Percentiles rank a stretch among this genome's conserved stretches.
These are phyloP conservation scores for Metarhizium album DNA, from an alignment of 2,329 filamentous ascomycete species.

Conservation along the genomic window DNA sequence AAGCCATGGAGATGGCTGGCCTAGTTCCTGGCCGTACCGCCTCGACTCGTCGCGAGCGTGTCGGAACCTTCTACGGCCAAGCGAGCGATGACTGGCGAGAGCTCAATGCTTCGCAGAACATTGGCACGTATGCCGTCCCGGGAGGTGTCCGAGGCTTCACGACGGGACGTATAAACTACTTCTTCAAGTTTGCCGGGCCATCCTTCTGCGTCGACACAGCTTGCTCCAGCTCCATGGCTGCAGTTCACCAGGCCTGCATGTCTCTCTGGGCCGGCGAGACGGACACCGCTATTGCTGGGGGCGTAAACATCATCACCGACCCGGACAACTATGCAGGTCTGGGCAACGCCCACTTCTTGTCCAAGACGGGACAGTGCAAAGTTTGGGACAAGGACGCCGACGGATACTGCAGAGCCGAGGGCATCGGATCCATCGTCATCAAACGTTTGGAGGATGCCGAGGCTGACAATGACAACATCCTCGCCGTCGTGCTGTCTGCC, in stretches of 20 bases:
- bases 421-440: constrained; percentile 34
- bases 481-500: constrained; percentile 51
- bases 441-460: constrained; percentile 36
- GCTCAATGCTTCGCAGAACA: constrained; percentile 2
- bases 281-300: constrained; percentile 55
- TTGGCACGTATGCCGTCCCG: constrained; percentile 24
- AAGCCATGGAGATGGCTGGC: constrained; percentile 3
- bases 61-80: background rate
- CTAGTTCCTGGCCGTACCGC: background rate
- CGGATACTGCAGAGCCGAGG: constrained; percentile 45
- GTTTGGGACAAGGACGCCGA: constrained; percentile 46
- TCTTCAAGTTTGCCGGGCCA: constrained; percentile 65
- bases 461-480: constrained; percentile 52
- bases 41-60: background rate
- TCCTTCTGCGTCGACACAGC: constrained; percentile 65
- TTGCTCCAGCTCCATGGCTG: constrained; percentile 63
- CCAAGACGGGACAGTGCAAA: background rate
- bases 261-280: constrained; percentile 29
- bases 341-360: constrained; percentile 55
- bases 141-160: constrained; percentile 40
- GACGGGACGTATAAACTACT: constrained; percentile 53
- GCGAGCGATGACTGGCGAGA: constrained; percentile 4
- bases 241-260: constrained; percentile 30
- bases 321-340: constrained; percentile 56
- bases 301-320: constrained; percentile 54